These are phyloP conservation scores for Trypanosoma caninum DNA, from an alignment of 208 protist genomes.

Conservation along the genomic window DNA sequence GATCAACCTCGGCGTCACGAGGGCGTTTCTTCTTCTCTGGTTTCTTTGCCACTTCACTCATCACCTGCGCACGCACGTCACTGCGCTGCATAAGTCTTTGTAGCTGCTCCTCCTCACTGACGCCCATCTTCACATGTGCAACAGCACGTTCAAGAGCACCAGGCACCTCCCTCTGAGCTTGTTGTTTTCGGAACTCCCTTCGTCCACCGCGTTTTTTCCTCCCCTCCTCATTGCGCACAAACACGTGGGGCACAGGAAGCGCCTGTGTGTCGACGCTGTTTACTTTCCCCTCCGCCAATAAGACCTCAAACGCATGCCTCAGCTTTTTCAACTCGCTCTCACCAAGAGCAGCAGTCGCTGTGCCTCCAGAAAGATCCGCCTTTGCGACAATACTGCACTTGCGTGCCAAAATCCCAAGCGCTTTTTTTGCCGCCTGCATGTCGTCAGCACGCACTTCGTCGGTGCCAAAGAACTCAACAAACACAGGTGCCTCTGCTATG, in stretches of 20 bases:
- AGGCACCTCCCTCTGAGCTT: slow-evolving; percentile 44
- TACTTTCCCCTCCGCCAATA: slow-evolving; percentile 71
- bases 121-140: slow-evolving; percentile 76
- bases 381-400: slow-evolving; percentile 60
- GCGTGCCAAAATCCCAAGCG: slow-evolving; percentile 48
- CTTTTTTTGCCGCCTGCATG: slow-evolving; percentile 66
- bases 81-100: slow-evolving; percentile 57
- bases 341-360: slow-evolving; percentile 40
- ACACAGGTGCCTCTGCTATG: slow-evolving; percentile 53
- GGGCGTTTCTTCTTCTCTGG: slow-evolving; percentile 47
- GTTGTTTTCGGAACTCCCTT: slow-evolving; percentile 51
- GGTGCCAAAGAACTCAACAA: slow-evolving; percentile 56
- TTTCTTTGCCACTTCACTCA: slow-evolving; percentile 46
- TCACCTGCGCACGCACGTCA: slow-evolving; percentile 54
- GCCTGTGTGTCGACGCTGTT: slow-evolving; percentile 66
- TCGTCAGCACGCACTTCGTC: slow-evolving; percentile 37
- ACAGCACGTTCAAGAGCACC: slow-evolving; percentile 63
- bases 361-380: slow-evolving; percentile 45
- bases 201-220: slow-evolving; percentile 62
- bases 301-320: slow-evolving; percentile 37
- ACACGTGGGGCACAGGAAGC: slow-evolving; percentile 68
- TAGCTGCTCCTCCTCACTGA: slow-evolving; percentile 82
- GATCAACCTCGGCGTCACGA: slow-evolving; percentile 35
- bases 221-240: slow-evolving; percentile 37
- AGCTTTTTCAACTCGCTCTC: slow-evolving; percentile 42